phyloP scores from a whole-genome alignment of 1,284 basidiomycete genomes.

The Rhizopogon parksii region DNA sequence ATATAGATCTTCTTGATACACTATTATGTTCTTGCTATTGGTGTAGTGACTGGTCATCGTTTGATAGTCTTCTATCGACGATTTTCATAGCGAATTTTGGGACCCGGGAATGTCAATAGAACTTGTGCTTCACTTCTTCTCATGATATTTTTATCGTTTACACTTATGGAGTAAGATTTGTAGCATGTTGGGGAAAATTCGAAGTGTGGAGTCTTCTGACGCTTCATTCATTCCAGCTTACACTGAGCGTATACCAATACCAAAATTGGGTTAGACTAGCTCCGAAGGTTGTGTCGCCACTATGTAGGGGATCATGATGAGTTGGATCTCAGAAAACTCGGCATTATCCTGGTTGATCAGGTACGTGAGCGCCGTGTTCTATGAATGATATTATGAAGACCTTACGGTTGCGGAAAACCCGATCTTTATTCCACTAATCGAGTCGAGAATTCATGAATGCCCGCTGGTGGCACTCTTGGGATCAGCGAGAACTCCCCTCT shows the following conservation, averaged over 20 bases:
- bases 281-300: not conserved
- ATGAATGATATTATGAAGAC: not conserved
- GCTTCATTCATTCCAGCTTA: constrained; percentile 4
- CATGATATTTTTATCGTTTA: constrained; percentile 4
- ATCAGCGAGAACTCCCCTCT: not conserved
- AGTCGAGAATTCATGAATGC: not conserved
- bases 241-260: constrained; percentile 20
- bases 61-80: constrained; percentile 10
- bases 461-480: not conserved
- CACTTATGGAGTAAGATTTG: constrained; percentile 12
- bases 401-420: not conserved
- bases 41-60: not conserved
- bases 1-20: constrained; percentile 9
- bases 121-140: constrained; percentile 1
- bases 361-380: constrained; percentile 1
- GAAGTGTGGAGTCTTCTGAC: constrained; percentile 4
- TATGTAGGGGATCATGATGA: constrained; percentile 1
- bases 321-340: constrained; percentile 1
- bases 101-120: constrained; percentile 9
- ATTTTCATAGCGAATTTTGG: constrained; percentile 10
- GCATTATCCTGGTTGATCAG: constrained; percentile 12
- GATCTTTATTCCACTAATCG: constrained; percentile 1
- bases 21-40: not conserved
- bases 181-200: constrained; percentile 10
- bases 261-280: constrained; percentile 21